phyloP scores from a whole-genome alignment of 2,329 filamentous ascomycete species.

The Cladosporium sp. region DNA sequence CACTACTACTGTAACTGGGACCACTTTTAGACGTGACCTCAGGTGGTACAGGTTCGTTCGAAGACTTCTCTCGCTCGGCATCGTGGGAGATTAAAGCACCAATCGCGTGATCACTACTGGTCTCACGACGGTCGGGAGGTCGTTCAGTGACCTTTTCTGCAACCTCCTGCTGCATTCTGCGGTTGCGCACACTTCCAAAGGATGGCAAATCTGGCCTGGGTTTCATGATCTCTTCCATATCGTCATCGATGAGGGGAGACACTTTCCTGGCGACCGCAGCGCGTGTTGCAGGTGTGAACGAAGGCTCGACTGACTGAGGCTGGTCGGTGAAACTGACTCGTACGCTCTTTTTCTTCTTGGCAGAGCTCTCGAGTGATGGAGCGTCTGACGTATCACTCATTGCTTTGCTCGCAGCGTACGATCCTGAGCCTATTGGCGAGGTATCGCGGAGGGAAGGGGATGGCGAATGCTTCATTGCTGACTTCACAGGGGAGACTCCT shows the following conservation, averaged over 20 bases:
- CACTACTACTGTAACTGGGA: slow-evolving; percentile 57
- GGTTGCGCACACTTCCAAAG: slow-evolving; percentile 64
- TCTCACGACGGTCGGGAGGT: slow-evolving; percentile 40
- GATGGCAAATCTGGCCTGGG: slow-evolving; percentile 69
- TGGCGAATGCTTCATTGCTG: slow-evolving; percentile 64
- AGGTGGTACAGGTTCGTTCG: slow-evolving; percentile 63
- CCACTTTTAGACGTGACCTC: slow-evolving; percentile 67
- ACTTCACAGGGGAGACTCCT: slow-evolving; percentile 72
- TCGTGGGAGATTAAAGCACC: slow-evolving; percentile 56
- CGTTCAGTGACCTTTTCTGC: slow-evolving; percentile 51
- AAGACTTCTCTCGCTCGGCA: slow-evolving; percentile 32
- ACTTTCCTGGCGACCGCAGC: slow-evolving; percentile 18
- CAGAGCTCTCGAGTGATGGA: slow-evolving; percentile 41
- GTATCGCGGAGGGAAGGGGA: slow-evolving; percentile 44
- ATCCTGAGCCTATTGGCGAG: slow-evolving; percentile 45
- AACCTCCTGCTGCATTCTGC: slow-evolving; percentile 33
- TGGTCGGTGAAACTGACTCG: slow-evolving; percentile 69
- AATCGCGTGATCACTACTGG: slow-evolving; percentile 58
- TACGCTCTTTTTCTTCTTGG: slow-evolving; percentile 59
- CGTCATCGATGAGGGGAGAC: slow-evolving; percentile 46
- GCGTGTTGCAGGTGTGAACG: slow-evolving; percentile 48
- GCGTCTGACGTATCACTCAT: slow-evolving; percentile 53
- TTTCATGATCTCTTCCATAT: slow-evolving; percentile 63
- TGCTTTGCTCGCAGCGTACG: slow-evolving; percentile 38
- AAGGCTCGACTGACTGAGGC: slow-evolving; percentile 32